These are phyloP conservation scores for Zalaria obscura DNA, from an alignment of 2,329 filamentous ascomycete genomes.

Conservation along the genomic window DNA sequence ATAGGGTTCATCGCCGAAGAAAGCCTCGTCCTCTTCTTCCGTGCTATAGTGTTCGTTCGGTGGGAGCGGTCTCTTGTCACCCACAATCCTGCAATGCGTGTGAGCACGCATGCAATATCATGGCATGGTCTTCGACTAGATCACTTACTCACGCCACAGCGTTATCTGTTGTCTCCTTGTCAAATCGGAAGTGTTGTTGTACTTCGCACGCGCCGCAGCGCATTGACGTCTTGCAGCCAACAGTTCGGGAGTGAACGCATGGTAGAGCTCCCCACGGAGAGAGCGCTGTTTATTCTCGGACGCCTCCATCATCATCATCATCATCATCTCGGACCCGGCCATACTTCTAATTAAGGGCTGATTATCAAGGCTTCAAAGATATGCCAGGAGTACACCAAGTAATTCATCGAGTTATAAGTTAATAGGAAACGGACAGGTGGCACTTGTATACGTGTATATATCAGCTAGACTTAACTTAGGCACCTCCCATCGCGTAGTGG, in stretches of 20 bases:
- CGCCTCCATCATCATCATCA: slow-evolving; percentile 4
- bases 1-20: slow-evolving; percentile 53
- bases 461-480: too few relatives aligned
- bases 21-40: slow-evolving; percentile 48
- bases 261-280: slow-evolving; percentile 46
- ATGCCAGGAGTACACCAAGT: too few relatives aligned
- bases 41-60: slow-evolving; percentile 33
- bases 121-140: background rate
- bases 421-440: too few relatives aligned
- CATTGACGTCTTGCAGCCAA: slow-evolving; percentile 49
- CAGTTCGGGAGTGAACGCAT: slow-evolving; percentile 58
- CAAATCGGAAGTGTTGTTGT: slow-evolving; percentile 45
- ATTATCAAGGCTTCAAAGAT: too few relatives aligned
- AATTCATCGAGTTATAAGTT: too few relatives aligned
- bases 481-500: too few relatives aligned
- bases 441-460: too few relatives aligned
- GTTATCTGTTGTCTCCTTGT: slow-evolving; percentile 48
- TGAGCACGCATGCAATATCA: background rate
- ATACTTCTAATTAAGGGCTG: too few relatives aligned
- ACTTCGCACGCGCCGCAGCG: slow-evolving; percentile 44
- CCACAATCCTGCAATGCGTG: slow-evolving; percentile 38
- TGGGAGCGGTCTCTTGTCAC: slow-evolving; percentile 50
- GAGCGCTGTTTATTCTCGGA: slow-evolving; percentile 20
- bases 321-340: too few relatives aligned
- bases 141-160: slow-evolving; percentile 56